Conservation (phyloP, 2,329 filamentous ascomycete genomes). For the Neopestalotiopsis rosae region DNA sequence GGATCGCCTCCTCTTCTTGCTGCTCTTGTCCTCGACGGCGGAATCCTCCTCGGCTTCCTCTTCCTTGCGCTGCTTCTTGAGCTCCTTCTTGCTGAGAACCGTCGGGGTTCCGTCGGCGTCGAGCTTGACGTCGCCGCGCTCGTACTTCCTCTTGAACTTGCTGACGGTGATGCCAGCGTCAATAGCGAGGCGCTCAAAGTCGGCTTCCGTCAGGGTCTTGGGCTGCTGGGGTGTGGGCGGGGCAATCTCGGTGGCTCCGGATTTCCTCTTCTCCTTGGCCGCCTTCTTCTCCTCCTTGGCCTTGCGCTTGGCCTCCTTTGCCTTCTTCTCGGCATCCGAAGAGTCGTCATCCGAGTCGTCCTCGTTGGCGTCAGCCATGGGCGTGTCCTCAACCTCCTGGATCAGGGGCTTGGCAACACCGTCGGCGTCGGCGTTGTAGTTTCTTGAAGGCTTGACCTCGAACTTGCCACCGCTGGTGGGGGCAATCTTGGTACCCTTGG, state of each 20-base stretch:
- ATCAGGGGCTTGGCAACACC: constrained; percentile 64
- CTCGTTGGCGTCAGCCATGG: constrained; percentile 49
- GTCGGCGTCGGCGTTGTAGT: constrained; percentile 95
- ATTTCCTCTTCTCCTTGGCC: constrained; percentile 43
- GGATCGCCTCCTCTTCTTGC: constrained; percentile 70
- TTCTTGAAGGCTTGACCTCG: constrained; percentile 88
- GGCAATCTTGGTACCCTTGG: constrained; percentile 75
- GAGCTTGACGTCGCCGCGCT: constrained; percentile 75
- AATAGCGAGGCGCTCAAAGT: constrained; percentile 65
- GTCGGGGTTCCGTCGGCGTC: constrained; percentile 68
- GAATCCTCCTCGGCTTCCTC: constrained; percentile 47
- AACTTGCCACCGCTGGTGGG: constrained; percentile 80
- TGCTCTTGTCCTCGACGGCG: constrained; percentile 41
- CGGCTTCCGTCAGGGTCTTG: constrained; percentile 57
- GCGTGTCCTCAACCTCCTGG: constrained; percentile 45
- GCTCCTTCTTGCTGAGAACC: constrained; percentile 75
- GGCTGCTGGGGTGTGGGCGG: constrained; percentile 40
- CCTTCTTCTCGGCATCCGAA: constrained; percentile 43
- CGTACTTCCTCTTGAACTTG: constrained; percentile 81
- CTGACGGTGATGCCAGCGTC: constrained; percentile 72
- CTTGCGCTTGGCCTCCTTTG: constrained; percentile 32
- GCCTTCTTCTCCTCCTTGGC: constrained; percentile 44
- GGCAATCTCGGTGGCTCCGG: constrained; percentile 28
- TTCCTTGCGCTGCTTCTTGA: constrained; percentile 73
- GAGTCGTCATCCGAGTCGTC: constrained; percentile 47